Evolutionary conservation across 1,284 basidiomycete species (phyloP).

Genomic region (Caloboletus inedulis): DNA sequence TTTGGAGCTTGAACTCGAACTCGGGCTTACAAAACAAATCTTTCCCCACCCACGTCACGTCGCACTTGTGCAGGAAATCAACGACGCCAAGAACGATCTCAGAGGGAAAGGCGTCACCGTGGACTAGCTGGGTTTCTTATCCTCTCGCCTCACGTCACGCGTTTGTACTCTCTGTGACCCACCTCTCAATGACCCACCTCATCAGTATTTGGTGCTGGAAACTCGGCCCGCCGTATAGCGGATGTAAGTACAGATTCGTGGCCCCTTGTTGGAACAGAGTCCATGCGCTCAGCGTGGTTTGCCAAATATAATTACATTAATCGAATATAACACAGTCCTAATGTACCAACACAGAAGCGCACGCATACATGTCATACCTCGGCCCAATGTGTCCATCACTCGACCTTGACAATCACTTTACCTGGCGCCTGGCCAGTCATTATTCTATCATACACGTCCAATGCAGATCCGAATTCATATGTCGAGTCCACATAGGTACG

Average conservation of each 20-base stretch:
- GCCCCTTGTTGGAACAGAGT: neutral
- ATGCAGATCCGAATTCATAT: constrained; percentile 52
- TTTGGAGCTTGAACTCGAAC: neutral
- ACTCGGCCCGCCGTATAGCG: neutral
- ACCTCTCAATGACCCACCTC: neutral
- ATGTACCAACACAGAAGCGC: neutral
- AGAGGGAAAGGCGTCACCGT: constrained; percentile 63
- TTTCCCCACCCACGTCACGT: neutral
- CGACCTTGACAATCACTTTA: constrained; percentile 57
- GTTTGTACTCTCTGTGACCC: neutral
- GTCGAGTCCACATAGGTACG: constrained; percentile 60
- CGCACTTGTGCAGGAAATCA: constrained; percentile 52
- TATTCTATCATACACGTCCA: constrained; percentile 60
- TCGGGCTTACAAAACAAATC: neutral
- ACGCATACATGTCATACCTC: neutral
- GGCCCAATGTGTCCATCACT: constrained; percentile 14
- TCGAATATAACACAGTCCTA: neutral
- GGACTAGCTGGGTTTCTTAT: constrained; percentile 41
- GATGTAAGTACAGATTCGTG: neutral
- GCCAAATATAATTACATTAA: neutral
- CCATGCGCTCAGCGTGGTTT: neutral
- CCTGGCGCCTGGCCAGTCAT: constrained; percentile 55
- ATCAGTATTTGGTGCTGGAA: neutral
- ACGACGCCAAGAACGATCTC: constrained; percentile 67
- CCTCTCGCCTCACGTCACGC: neutral